Conservation (phyloP, 805 yeast species). For the Kazachstania bromeliacearum region DNA sequence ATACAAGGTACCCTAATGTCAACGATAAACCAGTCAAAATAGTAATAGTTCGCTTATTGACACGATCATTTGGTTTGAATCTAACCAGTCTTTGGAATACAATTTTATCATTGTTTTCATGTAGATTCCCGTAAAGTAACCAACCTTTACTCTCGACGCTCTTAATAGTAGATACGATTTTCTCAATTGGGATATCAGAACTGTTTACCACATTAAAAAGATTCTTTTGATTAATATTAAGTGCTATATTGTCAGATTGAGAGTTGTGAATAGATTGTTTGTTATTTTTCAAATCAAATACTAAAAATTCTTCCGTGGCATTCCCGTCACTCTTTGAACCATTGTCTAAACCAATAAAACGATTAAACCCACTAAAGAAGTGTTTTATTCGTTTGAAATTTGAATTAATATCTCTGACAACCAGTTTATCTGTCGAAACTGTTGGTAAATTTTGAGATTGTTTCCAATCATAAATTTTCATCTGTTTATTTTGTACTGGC, state of each 20-base stretch:
- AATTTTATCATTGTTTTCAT: constrained; percentile 13
- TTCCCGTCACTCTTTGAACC: too few species aligned
- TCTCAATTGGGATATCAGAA: constrained; percentile 19
- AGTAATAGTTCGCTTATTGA: too few species aligned
- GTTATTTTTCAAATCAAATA: constrained; percentile 11
- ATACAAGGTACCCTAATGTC: too few species aligned
- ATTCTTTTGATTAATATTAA: constrained; percentile 19
- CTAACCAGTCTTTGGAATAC: constrained; percentile 18
- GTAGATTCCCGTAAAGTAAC: constrained; percentile 20
- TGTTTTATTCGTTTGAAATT: too few species aligned
- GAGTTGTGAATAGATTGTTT: constrained; percentile 5
- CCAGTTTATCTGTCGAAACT: too few species aligned
- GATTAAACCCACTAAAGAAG: too few species aligned
- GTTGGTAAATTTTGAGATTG: constrained; percentile 4
- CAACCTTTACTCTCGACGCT: constrained; percentile 18
- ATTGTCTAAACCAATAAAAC: too few species aligned
- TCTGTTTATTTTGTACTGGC: constrained; percentile 9
- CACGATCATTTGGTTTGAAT: too few species aligned
- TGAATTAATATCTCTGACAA: too few species aligned
- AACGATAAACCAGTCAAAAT: too few species aligned
- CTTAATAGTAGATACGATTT: constrained; percentile 14
- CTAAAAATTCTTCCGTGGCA: constrained; percentile 3
- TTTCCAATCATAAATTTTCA: constrained; percentile 20
- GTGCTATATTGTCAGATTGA: constrained; percentile 6
- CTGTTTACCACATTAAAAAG: constrained; percentile 22